A percentile compares a stretch with the other conserved stretches of the same genome.
Evolutionary conservation across 176 grass and related monocot species (phyloP).

Genomic region (Olyra latifolia): DNA sequence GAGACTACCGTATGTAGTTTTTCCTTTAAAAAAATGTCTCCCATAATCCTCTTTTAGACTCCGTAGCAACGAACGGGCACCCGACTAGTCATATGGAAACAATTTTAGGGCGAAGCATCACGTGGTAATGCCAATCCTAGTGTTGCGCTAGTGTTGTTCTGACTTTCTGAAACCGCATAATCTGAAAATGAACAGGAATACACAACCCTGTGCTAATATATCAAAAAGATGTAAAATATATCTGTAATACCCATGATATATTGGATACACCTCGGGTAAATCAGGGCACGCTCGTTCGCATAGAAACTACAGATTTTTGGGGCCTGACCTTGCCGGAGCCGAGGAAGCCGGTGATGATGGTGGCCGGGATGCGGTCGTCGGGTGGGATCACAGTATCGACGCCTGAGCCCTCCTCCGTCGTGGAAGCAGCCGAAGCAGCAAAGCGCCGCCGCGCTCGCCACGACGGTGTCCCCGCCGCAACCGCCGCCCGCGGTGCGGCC

Average conservation of each 20-base stretch:
- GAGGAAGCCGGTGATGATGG: constrained; percentile 95
- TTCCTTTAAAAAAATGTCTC: no score
- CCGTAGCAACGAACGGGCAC: no score
- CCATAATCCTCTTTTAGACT: no score
- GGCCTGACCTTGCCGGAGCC: constrained; percentile 80
- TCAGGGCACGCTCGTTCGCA: background rate
- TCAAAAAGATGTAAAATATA: no score
- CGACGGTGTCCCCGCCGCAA: background rate
- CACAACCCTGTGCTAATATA: background rate
- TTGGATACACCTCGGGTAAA: background rate
- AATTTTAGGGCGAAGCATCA: background rate
- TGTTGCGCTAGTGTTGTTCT: background rate
- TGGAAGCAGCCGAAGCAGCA: constrained; percentile 51
- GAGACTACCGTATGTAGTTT: no score
- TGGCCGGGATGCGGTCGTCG: constrained; percentile 86
- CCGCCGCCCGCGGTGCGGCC: background rate
- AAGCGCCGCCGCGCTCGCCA: constrained; percentile 49
- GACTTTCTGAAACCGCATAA: no score
- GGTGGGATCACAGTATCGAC: constrained; percentile 55
- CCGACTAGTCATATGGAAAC: no score
- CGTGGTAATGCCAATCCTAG: background rate
- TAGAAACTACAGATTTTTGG: background rate
- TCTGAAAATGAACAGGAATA: background rate
- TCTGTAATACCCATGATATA: background rate
- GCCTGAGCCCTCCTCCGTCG: constrained; percentile 42